Evolutionary conservation across 139 green algal species (phyloP), one percentile per base, ranked within the genome.

Genomic region (Deuterostichococcus epilithicus): DNA sequence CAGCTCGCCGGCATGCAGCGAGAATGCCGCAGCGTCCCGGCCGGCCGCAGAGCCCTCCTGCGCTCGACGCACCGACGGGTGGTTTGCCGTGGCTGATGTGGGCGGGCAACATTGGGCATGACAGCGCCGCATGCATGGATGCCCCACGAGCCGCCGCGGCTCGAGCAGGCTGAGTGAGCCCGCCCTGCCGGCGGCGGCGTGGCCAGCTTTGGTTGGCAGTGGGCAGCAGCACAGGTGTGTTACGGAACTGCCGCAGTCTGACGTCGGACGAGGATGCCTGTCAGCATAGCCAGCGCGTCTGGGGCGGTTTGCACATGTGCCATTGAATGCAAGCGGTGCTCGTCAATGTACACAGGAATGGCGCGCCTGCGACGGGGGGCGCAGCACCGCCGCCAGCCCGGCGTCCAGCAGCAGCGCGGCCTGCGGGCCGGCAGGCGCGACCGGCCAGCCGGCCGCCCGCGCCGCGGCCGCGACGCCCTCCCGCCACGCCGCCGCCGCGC

Each of bases 331-430:
- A n/a, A n/a, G n/a, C n/a, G n/a, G n/a, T n/a, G 42, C 42, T 52
- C 42, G 8, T 8, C 42, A 52, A 8, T 25, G 4, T 18, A 18
- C 23, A 68, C 47, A 34, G n/a, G 34, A 0, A 37, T 44, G 18
- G 20, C 13, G 32, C 68, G 73, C 76, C 76, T 80, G 67, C 25
- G 65, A 5, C 26, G 47, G 22, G 10, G 76, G 77, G 39, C 75
- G 70, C 52, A 86, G 39, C 8, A 18, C n/a, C 44, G 63, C 59
- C 23, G n/a, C 30, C 1, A 84, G 18, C 20, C 76, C 35, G 30
- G 66, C 72, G 47, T 84, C 75, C 36, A 86, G 15, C 44, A 77
- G 60, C 32, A 86, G 13, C 1, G 72, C 74, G 0, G 70, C 44
- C 70, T 82, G 82, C 4, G 66, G 25, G 30, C 66, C 42, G 30